These are phyloP conservation scores for Boletus barrowsii DNA, from an alignment of 768 basidiomycete genomes.

Conservation along the genomic window DNA sequence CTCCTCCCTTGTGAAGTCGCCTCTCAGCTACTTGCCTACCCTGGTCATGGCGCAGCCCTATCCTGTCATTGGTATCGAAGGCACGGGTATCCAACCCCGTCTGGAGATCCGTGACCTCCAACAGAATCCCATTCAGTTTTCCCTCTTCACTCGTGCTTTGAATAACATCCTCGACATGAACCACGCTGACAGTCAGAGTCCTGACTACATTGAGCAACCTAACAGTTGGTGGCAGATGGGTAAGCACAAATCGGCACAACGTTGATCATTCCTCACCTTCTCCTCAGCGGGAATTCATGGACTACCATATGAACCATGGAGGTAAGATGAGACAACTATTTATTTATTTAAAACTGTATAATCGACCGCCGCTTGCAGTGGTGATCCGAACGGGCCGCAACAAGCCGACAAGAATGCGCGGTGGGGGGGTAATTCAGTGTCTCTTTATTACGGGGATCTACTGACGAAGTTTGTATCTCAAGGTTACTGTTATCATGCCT, in stretches of 20 bases:
- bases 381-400: conserved; percentile 16
- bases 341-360: no score
- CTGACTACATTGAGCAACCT: conserved; percentile 8
- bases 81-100: neutral
- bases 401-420: neutral
- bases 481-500: conserved; percentile 21
- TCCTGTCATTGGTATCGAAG: neutral
- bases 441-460: neutral
- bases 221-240: conserved; percentile 21
- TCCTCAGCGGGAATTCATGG: conserved; percentile 12
- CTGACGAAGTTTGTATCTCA: conserved; percentile 2
- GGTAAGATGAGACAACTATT: neutral
- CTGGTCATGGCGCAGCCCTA: neutral
- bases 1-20: neutral
- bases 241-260: neutral
- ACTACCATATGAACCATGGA: conserved; percentile 9
- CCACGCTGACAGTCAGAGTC: neutral
- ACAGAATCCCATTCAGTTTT: conserved; percentile 7
- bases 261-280: neutral
- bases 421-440: conserved; percentile 6
- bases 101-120: conserved; percentile 10
- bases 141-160: neutral
- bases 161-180: conserved; percentile 7
- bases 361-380: conserved; percentile 4
- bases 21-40: neutral